Evolutionary conservation across 2,329 filamentous ascomycete genomes (phyloP).

Genomic region (Stemphylium vesicarium): DNA sequence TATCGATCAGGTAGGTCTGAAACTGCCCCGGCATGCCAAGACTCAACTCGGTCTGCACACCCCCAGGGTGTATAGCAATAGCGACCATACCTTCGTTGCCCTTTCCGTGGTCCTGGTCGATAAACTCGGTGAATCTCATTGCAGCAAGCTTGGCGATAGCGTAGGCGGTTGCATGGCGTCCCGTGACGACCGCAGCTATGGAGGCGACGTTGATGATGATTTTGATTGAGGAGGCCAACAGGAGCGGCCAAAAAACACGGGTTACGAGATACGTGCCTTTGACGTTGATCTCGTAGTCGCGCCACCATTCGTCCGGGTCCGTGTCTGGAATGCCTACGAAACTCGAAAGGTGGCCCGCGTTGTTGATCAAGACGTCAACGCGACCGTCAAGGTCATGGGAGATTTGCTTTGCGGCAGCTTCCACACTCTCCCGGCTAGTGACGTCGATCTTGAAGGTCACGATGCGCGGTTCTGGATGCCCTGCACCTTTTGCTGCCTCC

Average conservation of each 20-base stretch:
- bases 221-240: slow-evolving; percentile 35
- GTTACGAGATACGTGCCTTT: slow-evolving; percentile 56
- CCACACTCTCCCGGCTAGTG: slow-evolving; percentile 47
- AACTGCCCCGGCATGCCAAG: slow-evolving; percentile 13
- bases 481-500: slow-evolving; percentile 43
- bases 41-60: slow-evolving; percentile 22
- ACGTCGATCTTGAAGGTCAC: slow-evolving; percentile 55
- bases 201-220: slow-evolving; percentile 56
- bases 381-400: slow-evolving; percentile 19
- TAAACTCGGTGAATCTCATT: slow-evolving; percentile 57
- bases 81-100: slow-evolving; percentile 25
- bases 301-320: slow-evolving; percentile 51
- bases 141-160: slow-evolving; percentile 58
- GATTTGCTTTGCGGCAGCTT: slow-evolving; percentile 43
- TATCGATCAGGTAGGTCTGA: slow-evolving; percentile 24
- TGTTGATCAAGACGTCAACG: slow-evolving; percentile 58
- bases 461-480: slow-evolving; percentile 46
- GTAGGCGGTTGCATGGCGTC: slow-evolving; percentile 45
- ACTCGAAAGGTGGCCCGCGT: slow-evolving; percentile 51
- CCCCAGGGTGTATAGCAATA: slow-evolving; percentile 35
- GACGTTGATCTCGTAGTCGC: slow-evolving; percentile 57
- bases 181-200: slow-evolving; percentile 46
- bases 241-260: slow-evolving; percentile 54
- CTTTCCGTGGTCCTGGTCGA: slow-evolving; percentile 50
- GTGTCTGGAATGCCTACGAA: slow-evolving; percentile 40